Evolutionary conservation across 2,329 filamentous ascomycete genomes (phyloP).

Genomic region (Furcasterigmium furcatum): DNA sequence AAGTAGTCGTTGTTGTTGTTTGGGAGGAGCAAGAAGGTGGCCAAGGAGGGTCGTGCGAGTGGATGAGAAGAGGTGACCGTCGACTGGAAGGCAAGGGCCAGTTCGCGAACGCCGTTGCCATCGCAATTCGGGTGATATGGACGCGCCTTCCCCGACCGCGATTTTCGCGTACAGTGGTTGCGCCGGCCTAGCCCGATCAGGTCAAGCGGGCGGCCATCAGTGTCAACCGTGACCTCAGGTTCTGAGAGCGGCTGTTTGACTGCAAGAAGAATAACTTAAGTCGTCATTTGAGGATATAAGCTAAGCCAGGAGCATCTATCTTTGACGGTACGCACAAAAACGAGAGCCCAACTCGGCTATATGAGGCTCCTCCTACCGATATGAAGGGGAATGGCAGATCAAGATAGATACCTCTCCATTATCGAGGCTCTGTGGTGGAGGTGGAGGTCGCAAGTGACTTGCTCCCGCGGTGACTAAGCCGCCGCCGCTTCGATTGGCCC

Average conservation of each 20-base stretch:
- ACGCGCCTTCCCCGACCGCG: conserved; percentile 13
- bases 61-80: conserved; percentile 1
- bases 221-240: no score
- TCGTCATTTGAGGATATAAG: no score
- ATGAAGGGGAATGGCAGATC: no score
- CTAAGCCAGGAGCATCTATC: no score
- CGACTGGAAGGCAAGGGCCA: conserved; percentile 9
- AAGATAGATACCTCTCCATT: background rate
- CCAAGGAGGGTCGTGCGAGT: background rate
- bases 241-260: no score
- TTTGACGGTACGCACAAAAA: no score
- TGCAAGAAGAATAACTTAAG: no score
- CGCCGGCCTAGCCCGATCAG: background rate
- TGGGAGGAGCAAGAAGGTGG: conserved; percentile 2
- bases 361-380: no score
- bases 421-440: conserved; percentile 1
- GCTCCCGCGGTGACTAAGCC: no score
- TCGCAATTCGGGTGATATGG: conserved; percentile 1
- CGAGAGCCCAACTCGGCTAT: no score
- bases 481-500: no score
- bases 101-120: conserved; percentile 1
- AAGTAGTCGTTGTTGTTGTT: background rate
- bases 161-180: conserved; percentile 15
- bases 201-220: background rate
- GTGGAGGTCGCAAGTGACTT: no score